Base-by-base conservation (phyloP, 2,329 filamentous ascomycete genomes). In the Monilinia polystroma region DNA sequence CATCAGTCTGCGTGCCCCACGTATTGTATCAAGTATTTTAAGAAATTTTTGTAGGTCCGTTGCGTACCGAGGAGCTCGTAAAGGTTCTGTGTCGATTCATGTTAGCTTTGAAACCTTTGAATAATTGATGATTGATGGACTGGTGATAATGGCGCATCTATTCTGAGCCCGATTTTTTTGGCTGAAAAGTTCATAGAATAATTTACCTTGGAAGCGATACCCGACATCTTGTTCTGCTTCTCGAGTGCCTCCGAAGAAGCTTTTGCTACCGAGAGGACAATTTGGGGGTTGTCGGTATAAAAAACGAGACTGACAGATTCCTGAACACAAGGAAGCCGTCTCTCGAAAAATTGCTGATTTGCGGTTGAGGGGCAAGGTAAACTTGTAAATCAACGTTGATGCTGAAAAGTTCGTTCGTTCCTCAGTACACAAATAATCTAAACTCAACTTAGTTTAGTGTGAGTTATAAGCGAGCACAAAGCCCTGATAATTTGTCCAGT, bases 61-160 rank as follows among this genome's bases (percentile, higher is more conserved):
- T 77, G 66, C 72, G 68, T 96, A 98, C 95, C 94, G 87, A 99
- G 92, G 84, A 96, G 90, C 87, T 95, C 94, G 87, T 91, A 98
- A 79, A 91, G 89, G 87, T 99, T 99, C 95, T 98, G 77, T 74
- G 72, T 72, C 73, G 60, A 67, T 69, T 65, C 58, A 69, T 69
- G 74, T 83, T 74, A 84, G 80, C 74, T 41, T 53, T 57, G 26
- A 49, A n/a, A 51, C 64, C 52, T 67, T 69, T 51, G 70, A 71
- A 69, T 66, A 63, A 65, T 38, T 38, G 18, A 59, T 26, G 12
- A 67, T 64, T 49, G 45, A 59, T 56, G 53, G 43, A 23, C 53
- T 41, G 51, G 56, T 53, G 54, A 35, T 41, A 66, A 51, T 53
- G 60, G 69, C 69, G 67, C 66, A 63, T 57, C 38, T 49, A 45